A percentile compares a stretch with the other conserved stretches of the same genome.
phyloP scores from a whole-genome alignment of 306 rosid species.

The Castanopsis chinensis region DNA sequence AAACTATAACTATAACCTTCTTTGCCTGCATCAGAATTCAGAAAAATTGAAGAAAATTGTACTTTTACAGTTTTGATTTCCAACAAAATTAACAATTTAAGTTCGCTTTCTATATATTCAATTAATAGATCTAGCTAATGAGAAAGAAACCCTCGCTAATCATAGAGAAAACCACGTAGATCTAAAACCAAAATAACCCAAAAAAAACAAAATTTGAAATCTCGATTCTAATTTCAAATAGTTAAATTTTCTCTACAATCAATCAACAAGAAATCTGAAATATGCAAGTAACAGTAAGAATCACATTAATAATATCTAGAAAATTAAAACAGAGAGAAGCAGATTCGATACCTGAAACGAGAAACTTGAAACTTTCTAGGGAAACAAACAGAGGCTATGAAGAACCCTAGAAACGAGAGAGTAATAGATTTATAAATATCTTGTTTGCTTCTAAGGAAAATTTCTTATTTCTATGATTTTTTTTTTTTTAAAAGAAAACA shows the following conservation, averaged over 20 bases:
- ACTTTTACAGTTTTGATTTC: too few relatives aligned
- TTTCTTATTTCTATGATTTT: not conserved
- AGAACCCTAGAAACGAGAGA: slow-evolving; percentile 15
- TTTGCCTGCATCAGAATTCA: too few relatives aligned
- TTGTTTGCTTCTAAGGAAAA: slow-evolving; percentile 4
- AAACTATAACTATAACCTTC: too few relatives aligned
- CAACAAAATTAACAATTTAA: not conserved
- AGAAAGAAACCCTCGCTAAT: not conserved
- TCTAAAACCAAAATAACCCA: not conserved
- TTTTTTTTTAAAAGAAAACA: not conserved
- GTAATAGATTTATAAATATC: not conserved
- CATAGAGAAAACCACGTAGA: not conserved
- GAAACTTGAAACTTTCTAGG: slow-evolving; percentile 4
- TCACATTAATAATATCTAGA: too few relatives aligned
- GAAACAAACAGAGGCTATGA: not conserved
- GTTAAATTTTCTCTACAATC: not conserved
- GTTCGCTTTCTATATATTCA: not conserved
- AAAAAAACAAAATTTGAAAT: not conserved
- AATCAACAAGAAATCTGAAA: not conserved
- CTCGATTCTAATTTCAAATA: not conserved
- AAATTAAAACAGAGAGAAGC: not conserved
- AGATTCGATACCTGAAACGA: slow-evolving; percentile 7
- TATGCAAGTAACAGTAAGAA: too few relatives aligned
- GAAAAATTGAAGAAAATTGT: too few relatives aligned
- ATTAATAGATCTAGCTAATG: not conserved